Base-by-base conservation (phyloP, 352 stramenopile species). In the Phytophthora nicotianae region DNA sequence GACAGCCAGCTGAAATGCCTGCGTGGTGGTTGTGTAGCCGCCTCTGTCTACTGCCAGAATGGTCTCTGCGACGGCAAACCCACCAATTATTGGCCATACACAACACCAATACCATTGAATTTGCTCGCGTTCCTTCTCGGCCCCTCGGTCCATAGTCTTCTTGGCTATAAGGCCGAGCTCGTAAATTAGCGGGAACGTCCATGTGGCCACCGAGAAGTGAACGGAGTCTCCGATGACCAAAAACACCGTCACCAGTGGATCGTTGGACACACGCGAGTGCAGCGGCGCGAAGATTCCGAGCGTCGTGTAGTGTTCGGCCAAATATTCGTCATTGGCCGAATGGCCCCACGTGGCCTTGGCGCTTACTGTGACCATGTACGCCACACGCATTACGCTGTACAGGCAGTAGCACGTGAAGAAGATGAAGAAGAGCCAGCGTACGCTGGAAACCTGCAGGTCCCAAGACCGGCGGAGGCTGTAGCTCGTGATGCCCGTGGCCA, bases 341-440 rank as follows among this genome's bases (percentile, higher is more conserved):
- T 54, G 23, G 17, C 55, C 47, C 57, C 50, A 63, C 27, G 21
- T 42, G 41, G 50, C 48, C 17, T 51, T 58, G 23, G 53, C 52
- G 5, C 43, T 55, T 7, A 72, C 58, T 24, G 59, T 57, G 35
- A 67, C 56, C 48, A 70, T 55, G n/a, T 54, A 68, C 13, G 67
- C 62, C 35, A 77, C 77, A n/a, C 74, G 74, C 33, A 62, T 17
- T 7, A 37, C 50, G 32, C 62, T 61, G 46, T 77, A 78, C 4
- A 72, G 35, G 20, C 41, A 75, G n/a, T 77, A 60, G 27, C 59
- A 79, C 17, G 75, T 35, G 63, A 87, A 84, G 52, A 87, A 83
- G 54, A 74, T 46, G 55, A 68, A 75, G 48, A 84, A 87, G 19
- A 87, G 60, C 77, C 77, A 87, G 2, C 77, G 75, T 23, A 84